Conservation (phyloP, 2,329 filamentous ascomycete species). For the Colletotrichum sp. region DNA sequence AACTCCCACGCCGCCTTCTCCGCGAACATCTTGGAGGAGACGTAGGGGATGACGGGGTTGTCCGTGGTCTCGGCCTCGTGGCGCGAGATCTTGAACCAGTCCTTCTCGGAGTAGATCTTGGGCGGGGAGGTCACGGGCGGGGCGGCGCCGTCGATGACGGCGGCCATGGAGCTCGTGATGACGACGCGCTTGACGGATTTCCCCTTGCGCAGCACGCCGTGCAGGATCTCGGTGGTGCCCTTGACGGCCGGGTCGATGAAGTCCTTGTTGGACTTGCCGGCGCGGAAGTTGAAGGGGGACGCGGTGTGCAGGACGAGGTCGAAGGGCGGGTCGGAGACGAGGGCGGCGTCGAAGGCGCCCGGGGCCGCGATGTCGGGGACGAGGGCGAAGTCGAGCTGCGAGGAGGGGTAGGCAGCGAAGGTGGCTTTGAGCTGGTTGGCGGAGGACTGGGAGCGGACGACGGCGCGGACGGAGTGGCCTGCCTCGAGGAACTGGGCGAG, state of each 20-base stretch:
- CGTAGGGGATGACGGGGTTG: conserved; percentile 50
- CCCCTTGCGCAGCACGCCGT: conserved; percentile 48
- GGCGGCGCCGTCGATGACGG: conserved; percentile 41
- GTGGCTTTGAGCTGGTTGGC: neutral
- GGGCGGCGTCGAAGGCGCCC: conserved; percentile 38
- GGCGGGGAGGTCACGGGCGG: conserved; percentile 40
- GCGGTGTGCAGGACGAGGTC: conserved; percentile 79
- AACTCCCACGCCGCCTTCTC: conserved; percentile 37
- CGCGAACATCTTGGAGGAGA: conserved; percentile 53
- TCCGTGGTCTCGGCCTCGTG: neutral
- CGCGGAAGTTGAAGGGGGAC: conserved; percentile 72
- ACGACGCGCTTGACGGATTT: conserved; percentile 68
- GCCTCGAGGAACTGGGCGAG: conserved; percentile 37
- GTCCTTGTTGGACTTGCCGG: conserved; percentile 57
- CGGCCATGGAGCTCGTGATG: conserved; percentile 53
- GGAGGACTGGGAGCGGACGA: conserved; percentile 31
- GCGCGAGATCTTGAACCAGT: conserved; percentile 39
- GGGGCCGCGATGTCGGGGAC: conserved; percentile 38
- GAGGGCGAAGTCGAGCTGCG: conserved; percentile 27
- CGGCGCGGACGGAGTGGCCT: conserved; percentile 44
- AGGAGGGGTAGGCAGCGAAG: neutral
- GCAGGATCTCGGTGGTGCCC: conserved; percentile 55
- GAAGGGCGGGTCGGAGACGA: conserved; percentile 57
- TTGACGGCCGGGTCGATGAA: conserved; percentile 61
- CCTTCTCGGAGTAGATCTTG: conserved; percentile 49